phyloP scores from a whole-genome alignment of 2,329 filamentous ascomycete genomes.

The Colletotrichum lini region DNA sequence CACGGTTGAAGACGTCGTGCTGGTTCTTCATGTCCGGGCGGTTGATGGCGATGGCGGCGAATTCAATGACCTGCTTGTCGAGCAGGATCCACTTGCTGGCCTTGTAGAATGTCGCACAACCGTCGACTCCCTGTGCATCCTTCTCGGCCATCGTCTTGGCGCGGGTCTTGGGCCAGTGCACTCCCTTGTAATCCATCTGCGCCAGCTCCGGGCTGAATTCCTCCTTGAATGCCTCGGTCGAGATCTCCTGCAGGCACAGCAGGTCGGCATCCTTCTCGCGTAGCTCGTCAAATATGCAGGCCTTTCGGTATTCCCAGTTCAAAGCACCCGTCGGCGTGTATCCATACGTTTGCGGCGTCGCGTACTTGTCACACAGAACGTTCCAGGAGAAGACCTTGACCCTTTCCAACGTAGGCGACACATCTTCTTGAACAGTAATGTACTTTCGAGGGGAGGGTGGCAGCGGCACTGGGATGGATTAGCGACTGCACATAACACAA shows the following conservation, averaged over 20 bases:
- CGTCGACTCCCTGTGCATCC: constrained; percentile 91
- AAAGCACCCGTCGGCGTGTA: constrained; percentile 89
- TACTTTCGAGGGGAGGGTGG: constrained; percentile 83
- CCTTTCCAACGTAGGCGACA: constrained; percentile 72
- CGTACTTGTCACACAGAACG: constrained; percentile 94
- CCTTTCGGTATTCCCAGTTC: constrained; percentile 88
- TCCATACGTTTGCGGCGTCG: constrained; percentile 86
- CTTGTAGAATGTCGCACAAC: constrained; percentile 97
- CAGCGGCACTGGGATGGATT: constrained; percentile 73
- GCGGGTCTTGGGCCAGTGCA: constrained; percentile 92
- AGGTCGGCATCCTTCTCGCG: constrained; percentile 87
- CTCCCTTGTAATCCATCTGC: constrained; percentile 90
- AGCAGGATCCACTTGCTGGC: constrained; percentile 93
- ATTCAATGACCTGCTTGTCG: constrained; percentile 95
- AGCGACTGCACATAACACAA: constrained; percentile 38
- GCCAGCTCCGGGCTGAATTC: constrained; percentile 91
- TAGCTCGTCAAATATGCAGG: constrained; percentile 87
- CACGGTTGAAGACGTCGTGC: constrained; percentile 97
- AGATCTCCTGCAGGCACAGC: constrained; percentile 93
- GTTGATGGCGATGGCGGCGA: constrained; percentile 92
- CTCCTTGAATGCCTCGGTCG: constrained; percentile 91
- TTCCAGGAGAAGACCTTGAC: constrained; percentile 95
- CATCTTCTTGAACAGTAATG: constrained; percentile 82
- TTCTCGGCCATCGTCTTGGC: constrained; percentile 93
- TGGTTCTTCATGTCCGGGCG: constrained; percentile 97